Percentiles rank a stretch among this genome's conserved stretches.
phyloP scores from a whole-genome alignment of 768 basidiomycete genomes.

The Krasilnikovozyma curviuscula region DNA sequence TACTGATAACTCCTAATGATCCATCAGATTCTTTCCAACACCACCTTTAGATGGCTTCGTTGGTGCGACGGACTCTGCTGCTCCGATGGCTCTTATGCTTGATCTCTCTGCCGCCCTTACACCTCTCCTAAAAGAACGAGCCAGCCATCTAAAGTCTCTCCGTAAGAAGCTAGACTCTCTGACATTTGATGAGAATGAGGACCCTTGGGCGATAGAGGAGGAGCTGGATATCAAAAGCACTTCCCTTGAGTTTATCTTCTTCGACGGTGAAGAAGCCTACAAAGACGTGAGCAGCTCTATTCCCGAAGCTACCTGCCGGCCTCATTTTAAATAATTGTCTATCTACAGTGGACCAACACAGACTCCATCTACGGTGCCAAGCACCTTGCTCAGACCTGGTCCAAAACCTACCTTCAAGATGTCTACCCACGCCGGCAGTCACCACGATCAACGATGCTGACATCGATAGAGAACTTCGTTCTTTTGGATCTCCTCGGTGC shows the following conservation, averaged over 20 bases:
- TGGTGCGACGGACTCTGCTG: slow-evolving; percentile 93
- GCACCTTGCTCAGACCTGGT: slow-evolving; percentile 78
- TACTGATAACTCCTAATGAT: neutral
- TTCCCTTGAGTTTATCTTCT: slow-evolving; percentile 80
- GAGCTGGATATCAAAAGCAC: slow-evolving; percentile 48
- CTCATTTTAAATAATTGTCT: too few relatives aligned
- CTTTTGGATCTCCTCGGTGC: slow-evolving; percentile 83
- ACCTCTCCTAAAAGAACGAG: slow-evolving; percentile 23
- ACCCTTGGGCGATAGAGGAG: slow-evolving; percentile 31
- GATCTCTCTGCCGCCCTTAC: slow-evolving; percentile 73
- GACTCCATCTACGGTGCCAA: slow-evolving; percentile 29
- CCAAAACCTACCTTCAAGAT: too few relatives aligned
- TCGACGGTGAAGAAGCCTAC: slow-evolving; percentile 97
- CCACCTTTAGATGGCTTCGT: slow-evolving; percentile 35
- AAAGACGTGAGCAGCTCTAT: slow-evolving; percentile 31
- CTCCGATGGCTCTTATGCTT: slow-evolving; percentile 81
- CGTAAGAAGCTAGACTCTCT: slow-evolving; percentile 31
- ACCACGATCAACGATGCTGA: slow-evolving; percentile 43
- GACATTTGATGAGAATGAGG: slow-evolving; percentile 4
- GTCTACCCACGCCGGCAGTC: slow-evolving; percentile 32
- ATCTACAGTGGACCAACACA: slow-evolving; percentile 1
- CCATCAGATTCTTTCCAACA: neutral
- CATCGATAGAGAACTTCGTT: slow-evolving; percentile 71
- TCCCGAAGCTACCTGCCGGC: too few relatives aligned
- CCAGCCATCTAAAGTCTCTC: slow-evolving; percentile 32